Evolutionary conservation across 179 eudicot species (phyloP).

Genomic region (Vitellaria paradoxa): DNA sequence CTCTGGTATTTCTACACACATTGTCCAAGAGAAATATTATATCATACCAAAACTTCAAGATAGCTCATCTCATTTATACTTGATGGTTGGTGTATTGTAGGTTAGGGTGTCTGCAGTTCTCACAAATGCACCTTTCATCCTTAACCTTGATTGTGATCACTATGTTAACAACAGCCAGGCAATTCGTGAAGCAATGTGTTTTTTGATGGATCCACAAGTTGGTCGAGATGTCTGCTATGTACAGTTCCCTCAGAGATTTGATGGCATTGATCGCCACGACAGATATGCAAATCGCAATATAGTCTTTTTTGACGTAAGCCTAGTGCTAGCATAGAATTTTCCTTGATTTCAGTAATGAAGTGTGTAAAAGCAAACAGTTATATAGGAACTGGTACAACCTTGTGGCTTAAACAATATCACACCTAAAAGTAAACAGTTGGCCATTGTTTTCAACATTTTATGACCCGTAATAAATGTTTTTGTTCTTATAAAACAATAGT

Average conservation of each 20-base stretch:
- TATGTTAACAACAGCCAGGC: constrained; percentile 94
- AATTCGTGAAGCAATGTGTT: constrained; percentile 93
- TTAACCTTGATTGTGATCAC: constrained; percentile 96
- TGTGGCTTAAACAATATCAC: too few species aligned
- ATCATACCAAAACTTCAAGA: background rate
- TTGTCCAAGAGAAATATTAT: background rate
- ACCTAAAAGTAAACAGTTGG: background rate
- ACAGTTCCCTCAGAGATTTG: constrained; percentile 96
- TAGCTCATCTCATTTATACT: background rate
- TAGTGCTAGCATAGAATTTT: background rate
- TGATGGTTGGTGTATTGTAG: constrained; percentile 33
- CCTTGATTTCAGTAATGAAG: background rate
- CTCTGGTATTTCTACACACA: constrained; percentile 45
- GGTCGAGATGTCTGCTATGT: constrained; percentile 83
- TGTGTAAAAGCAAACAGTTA: background rate
- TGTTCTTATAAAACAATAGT: background rate
- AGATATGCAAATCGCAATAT: constrained; percentile 91
- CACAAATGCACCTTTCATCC: constrained; percentile 88
- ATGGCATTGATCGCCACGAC: constrained; percentile 91
- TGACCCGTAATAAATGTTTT: background rate
- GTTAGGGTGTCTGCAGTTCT: constrained; percentile 87
- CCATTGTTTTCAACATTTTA: background rate
- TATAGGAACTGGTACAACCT: background rate
- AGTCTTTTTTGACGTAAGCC: constrained; percentile 93
- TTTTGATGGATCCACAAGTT: constrained; percentile 89